These are phyloP conservation scores for Clitopilus passeckerianus DNA, from an alignment of 768 basidiomycete genomes.

Conservation along the genomic window DNA sequence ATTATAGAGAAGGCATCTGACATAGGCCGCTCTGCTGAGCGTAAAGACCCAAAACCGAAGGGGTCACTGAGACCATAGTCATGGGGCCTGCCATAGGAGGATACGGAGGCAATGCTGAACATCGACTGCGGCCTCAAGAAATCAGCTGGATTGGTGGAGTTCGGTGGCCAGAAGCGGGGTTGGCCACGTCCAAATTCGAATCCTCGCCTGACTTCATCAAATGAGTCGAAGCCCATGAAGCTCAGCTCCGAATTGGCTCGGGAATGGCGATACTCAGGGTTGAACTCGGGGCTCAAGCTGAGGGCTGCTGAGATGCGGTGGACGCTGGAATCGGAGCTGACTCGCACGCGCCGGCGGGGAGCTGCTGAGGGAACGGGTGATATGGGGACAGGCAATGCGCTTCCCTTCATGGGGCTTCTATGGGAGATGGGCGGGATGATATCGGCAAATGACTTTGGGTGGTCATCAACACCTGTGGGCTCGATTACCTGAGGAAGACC, in stretches of 20 bases:
- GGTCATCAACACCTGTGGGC: slow-evolving; percentile 11
- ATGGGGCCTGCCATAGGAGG: slow-evolving; percentile 69
- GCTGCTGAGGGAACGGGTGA: slow-evolving; percentile 23
- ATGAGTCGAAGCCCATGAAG: slow-evolving; percentile 70
- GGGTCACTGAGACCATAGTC: slow-evolving; percentile 63
- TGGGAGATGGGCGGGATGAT: slow-evolving; percentile 67
- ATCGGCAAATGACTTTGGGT: slow-evolving; percentile 60
- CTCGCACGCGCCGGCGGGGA: slow-evolving; percentile 25
- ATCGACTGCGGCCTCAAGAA: slow-evolving; percentile 47
- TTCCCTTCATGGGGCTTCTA: slow-evolving; percentile 8
- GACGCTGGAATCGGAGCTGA: slow-evolving; percentile 42
- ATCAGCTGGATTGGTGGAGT: slow-evolving; percentile 30
- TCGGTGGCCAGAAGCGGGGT: slow-evolving; percentile 62
- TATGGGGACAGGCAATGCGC: not conserved
- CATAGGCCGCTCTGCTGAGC: slow-evolving; percentile 38
- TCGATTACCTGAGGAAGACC: slow-evolving; percentile 32
- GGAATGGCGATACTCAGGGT: slow-evolving; percentile 24
- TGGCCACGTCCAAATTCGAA: slow-evolving; percentile 68
- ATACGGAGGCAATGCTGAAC: slow-evolving; percentile 74
- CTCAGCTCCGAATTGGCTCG: slow-evolving; percentile 51
- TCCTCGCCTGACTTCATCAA: slow-evolving; percentile 72
- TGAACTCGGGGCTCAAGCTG: slow-evolving; percentile 4
- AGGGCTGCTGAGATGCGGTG: slow-evolving; percentile 22
- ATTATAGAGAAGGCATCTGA: slow-evolving; percentile 56
- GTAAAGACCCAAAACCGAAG: slow-evolving; percentile 64